Percentiles rank a stretch among this genome's conserved stretches.
phyloP scores from a whole-genome alignment of 2,329 filamentous ascomycete species.

The Dothideomycetes sp. region DNA sequence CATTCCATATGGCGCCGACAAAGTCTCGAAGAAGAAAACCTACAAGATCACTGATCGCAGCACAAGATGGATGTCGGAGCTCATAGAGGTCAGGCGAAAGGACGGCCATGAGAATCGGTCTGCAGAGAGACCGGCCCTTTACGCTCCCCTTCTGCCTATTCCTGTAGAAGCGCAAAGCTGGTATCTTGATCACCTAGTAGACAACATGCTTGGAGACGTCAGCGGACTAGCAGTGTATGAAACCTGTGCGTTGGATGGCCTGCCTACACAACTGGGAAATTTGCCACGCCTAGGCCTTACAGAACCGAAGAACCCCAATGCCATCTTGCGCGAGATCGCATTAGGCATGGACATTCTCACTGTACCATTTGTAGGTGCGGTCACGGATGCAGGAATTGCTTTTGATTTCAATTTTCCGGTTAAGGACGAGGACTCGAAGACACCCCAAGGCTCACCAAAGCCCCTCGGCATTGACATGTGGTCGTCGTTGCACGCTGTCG shows the following conservation, averaged over 20 bases:
- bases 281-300: conserved; percentile 69
- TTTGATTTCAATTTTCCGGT: conserved; percentile 66
- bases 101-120: background rate
- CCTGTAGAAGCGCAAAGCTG: conserved; percentile 64
- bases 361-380: conserved; percentile 60
- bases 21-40: conserved; percentile 50
- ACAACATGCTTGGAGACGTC: conserved; percentile 47
- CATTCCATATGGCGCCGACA: conserved; percentile 44
- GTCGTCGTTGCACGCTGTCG: conserved; percentile 47
- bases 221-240: conserved; percentile 72
- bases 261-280: conserved; percentile 48
- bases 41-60: conserved; percentile 79
- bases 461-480: conserved; percentile 73
- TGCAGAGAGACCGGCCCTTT: conserved; percentile 38
- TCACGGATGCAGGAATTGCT: conserved; percentile 77
- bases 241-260: conserved; percentile 53
- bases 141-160: conserved; percentile 61
- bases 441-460: conserved; percentile 13
- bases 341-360: conserved; percentile 73
- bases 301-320: conserved; percentile 58
- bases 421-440: conserved; percentile 13
- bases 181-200: conserved; percentile 65
- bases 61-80: conserved; percentile 66
- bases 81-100: conserved; percentile 35
- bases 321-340: conserved; percentile 63